phyloP scores from a whole-genome alignment of 441 rosid species.

The Viola pubescens region DNA sequence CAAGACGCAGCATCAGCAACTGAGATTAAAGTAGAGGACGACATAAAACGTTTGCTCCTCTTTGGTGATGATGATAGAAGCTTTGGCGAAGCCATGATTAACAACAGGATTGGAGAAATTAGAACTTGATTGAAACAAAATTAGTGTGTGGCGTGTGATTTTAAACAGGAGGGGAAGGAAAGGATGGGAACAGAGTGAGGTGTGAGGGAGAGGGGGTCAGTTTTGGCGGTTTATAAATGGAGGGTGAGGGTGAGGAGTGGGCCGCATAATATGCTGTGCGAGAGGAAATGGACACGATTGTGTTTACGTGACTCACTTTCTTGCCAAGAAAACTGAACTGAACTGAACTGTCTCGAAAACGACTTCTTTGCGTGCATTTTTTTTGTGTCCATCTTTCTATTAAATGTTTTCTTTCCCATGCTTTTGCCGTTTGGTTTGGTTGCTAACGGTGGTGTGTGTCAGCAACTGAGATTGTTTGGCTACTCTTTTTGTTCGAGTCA shows the following conservation, averaged over 20 bases:
- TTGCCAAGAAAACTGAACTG: neutral
- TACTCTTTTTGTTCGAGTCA: no score
- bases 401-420: no score
- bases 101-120: neutral
- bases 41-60: neutral
- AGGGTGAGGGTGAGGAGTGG: neutral
- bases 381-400: no score
- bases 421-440: no score
- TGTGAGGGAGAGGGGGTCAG: conserved; percentile 24
- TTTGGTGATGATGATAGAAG: conserved; percentile 2
- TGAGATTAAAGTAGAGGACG: neutral
- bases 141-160: neutral
- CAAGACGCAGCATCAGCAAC: conserved; percentile 34
- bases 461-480: no score
- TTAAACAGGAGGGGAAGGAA: neutral
- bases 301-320: conserved; percentile 22
- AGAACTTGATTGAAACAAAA: neutral
- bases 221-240: conserved; percentile 20
- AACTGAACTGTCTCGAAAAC: neutral
- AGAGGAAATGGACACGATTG: conserved; percentile 20
- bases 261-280: neutral
- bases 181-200: conserved; percentile 13
- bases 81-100: conserved; percentile 13
- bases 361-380: neutral
- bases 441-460: no score